These are phyloP conservation scores for Tetrahymena borealis DNA, from an alignment of 73 alveolate species.

Conservation along the genomic window DNA sequence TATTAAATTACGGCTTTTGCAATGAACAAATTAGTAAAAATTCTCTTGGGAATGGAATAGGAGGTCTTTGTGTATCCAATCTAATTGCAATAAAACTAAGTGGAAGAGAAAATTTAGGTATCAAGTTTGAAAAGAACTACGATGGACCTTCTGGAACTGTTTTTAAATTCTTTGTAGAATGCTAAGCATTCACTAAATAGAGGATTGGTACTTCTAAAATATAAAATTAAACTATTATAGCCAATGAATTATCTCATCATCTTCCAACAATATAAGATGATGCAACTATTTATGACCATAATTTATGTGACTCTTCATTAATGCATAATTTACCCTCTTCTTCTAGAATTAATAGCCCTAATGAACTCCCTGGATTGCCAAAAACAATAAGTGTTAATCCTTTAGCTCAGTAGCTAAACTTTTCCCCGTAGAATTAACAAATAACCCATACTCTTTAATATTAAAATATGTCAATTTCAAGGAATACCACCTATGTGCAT, in stretches of 20 bases:
- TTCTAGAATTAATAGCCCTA: neutral
- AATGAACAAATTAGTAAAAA: neutral
- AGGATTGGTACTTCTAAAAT: neutral
- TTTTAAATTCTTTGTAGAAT: neutral
- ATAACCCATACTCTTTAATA: too few species aligned
- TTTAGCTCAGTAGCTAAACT: neutral
- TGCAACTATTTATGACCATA: neutral
- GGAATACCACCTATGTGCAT: too few species aligned
- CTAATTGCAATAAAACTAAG: neutral
- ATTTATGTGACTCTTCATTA: neutral
- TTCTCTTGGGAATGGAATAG: neutral
- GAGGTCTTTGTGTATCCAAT: neutral
- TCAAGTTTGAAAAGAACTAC: neutral
- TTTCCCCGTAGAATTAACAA: too few species aligned
- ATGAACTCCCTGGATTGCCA: neutral
- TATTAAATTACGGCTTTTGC: neutral
- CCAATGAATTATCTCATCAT: neutral
- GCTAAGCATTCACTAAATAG: neutral
- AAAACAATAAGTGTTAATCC: neutral
- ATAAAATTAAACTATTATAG: neutral
- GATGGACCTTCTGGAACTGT: neutral
- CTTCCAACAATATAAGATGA: neutral
- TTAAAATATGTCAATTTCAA: too few species aligned
- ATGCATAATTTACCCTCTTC: neutral
- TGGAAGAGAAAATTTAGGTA: neutral